Base-by-base conservation (phyloP, 176 grass and related monocot species). In the Eragrostis curvula region DNA sequence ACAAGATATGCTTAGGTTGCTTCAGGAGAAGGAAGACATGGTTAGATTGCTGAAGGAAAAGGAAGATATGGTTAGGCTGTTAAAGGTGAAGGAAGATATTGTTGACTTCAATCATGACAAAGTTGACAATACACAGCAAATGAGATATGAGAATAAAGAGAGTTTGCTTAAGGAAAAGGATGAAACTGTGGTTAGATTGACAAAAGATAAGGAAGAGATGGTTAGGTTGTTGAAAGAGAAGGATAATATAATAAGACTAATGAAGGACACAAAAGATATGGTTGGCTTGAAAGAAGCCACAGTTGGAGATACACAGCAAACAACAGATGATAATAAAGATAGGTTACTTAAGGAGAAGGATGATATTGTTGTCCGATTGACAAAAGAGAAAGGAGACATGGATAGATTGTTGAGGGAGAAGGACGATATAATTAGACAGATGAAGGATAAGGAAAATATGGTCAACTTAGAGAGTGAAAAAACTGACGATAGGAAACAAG, bases 341-440 rank as follows among this genome's bases (percentile, higher is more conserved):
- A 97, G 42, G 27, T 82, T 94, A 75, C 89, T 85, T 71, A 97
- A 93, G 75, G 91, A 93, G 64, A 97, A 93, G 67, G 86, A 85
- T 81, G 83, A 76, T 77, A 40, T 46, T 46, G 73, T 89, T 36
- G 39, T 66, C 47, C 59, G 58, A 36, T 56, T 85, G 77, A 89
- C 73, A 87, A 52, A 78, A 48, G 85, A 86, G 58, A 86, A 80
- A 39, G 75, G 56, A 75, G 85, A 81, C 36, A 75, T 87, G 70
- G 28, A 50, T 75, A 77, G 63, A 13, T 69, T 77, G 51, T 23
- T 85, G 64, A 70, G 77, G 51, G 64, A 85, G 17, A 78, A 79
- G 45, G 66, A 85, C 62, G 44, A 85, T 71, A 72, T 71, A 51
- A 78, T 79, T 72, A 53, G 45, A 71, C 30, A 64, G 46, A 79